Evolutionary conservation across 305 asterid species (phyloP).

Genomic region (Nicotiana rustica): DNA sequence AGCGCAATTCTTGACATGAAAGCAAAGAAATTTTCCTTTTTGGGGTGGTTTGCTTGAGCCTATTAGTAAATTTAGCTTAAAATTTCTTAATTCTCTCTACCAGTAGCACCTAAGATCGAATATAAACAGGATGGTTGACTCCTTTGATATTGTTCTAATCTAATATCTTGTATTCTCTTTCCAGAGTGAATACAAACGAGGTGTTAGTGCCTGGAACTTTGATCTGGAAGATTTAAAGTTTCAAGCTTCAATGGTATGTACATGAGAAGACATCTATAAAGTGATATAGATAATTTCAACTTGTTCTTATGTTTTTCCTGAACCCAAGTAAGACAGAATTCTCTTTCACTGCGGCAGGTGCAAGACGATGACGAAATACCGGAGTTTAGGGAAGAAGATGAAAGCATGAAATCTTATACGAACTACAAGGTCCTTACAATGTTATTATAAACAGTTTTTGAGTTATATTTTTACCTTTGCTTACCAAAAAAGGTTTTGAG

Average conservation of each 20-base stretch:
- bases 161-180: constrained; percentile 33
- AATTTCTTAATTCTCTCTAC: not conserved
- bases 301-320: constrained; percentile 29
- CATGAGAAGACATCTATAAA: constrained; percentile 12
- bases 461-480: not conserved
- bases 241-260: constrained; percentile 93
- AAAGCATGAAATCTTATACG: constrained; percentile 44
- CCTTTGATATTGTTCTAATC: not conserved
- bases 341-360: constrained; percentile 58
- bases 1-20: not conserved
- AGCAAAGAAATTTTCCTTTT: constrained; percentile 29
- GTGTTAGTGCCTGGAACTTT: constrained; percentile 99
- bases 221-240: constrained; percentile 91
- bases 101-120: not conserved
- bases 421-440: constrained; percentile 56
- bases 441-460: not conserved
- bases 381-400: constrained; percentile 77
- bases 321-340: not conserved
- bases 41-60: constrained; percentile 1
- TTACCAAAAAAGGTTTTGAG: not conserved
- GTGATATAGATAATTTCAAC: constrained; percentile 9
- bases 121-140: not conserved
- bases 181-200: constrained; percentile 99
- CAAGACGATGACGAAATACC: constrained; percentile 80
- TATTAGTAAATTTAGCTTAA: not conserved